Evolutionary conservation across 2,329 filamentous ascomycete species (phyloP), one percentile per base, ranked within the genome.

Genomic region (Penicillium crustosum): DNA sequence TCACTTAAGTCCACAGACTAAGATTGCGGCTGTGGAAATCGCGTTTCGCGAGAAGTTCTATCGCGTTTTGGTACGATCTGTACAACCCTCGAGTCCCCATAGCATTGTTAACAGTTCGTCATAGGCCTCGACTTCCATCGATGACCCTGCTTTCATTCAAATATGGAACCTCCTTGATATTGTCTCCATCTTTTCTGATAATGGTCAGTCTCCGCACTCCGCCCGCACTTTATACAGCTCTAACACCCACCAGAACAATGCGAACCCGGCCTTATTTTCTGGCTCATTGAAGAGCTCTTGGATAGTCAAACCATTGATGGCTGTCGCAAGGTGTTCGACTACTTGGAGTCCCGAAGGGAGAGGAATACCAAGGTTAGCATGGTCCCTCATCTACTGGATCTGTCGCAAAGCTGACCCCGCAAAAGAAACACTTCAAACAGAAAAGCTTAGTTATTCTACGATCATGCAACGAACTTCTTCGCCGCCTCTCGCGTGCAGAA

Each of bases 141-240:
- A 91, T 38, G 86, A 90, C 27, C 86, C 90, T 42, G 82, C 84
- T 0, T 96, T 97, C 69, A 87, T 91, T 49, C 84, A 86, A 59
- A 85, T 97, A 62, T 99, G 93, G 93, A 94, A 97, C 70, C 81
- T 99, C 6, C 84, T 99, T 57, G 95, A 99, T 71, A 86, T 97
- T 42, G 81, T 97, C n/a, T 89, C 90, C 0, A 87, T 95, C 38
- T 86, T 96, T 60, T 93, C 91, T 59, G 93, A 96, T 70, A 85
- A 88, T 71, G 89, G 88, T 80, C 83, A 82, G 78, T 87, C 80
- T 71, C 29, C 44, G 9, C 47, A 31, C 33, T 15, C 19, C 43
- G 41, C 19, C 19, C 38, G 44, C 44, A 42, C 2, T 42, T 15
- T 7, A 27, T 25, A 36, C 13, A 4, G 21, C 36, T 55, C 68